A percentile compares a stretch with the other conserved stretches of the same genome.
phyloP scores from a whole-genome alignment of 2,329 filamentous ascomycete species.

The Penicillium sp. region DNA sequence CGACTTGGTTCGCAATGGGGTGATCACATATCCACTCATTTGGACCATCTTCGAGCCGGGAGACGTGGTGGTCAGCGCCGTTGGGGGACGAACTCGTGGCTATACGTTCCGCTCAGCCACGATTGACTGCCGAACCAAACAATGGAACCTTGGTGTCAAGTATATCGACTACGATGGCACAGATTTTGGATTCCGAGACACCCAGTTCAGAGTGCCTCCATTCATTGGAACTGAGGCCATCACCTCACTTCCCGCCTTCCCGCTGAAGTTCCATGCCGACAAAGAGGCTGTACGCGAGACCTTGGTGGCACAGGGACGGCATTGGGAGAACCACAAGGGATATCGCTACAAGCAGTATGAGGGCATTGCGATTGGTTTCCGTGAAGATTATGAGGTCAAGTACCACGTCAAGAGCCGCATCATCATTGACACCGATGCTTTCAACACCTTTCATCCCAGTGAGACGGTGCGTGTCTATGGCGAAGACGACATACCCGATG shows the following conservation, averaged over 20 bases:
- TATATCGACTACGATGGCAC: conserved; percentile 24
- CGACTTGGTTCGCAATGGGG: conserved; percentile 53
- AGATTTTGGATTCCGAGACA: conserved; percentile 15
- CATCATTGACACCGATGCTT: conserved; percentile 53
- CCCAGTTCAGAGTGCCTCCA: conserved; percentile 4
- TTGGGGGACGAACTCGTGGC: conserved; percentile 8
- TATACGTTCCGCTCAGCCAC: conserved; percentile 6
- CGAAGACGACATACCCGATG: conserved; percentile 7
- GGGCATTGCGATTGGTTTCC: conserved; percentile 40
- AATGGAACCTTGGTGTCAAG: conserved; percentile 8
- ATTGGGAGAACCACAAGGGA: conserved; percentile 48
- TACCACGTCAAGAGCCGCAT: conserved; percentile 48
- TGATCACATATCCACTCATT: conserved; percentile 52
- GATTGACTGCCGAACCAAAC: conserved; percentile 5
- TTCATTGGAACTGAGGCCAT: conserved; percentile 43
- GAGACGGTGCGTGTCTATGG: conserved; percentile 26
- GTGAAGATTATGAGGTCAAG: conserved; percentile 25
- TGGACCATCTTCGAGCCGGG: conserved; percentile 42
- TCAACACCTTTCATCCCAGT: conserved; percentile 48
- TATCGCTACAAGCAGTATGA: conserved; percentile 53
- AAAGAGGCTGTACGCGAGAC: conserved; percentile 37
- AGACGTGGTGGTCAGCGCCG: conserved; percentile 13
- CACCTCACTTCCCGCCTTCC: conserved; percentile 42
- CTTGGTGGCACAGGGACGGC: conserved; percentile 47
- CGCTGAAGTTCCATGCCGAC: conserved; percentile 46